Evolutionary conservation across 345 rosid species (phyloP).

Genomic region (Euphorbia lathyris): DNA sequence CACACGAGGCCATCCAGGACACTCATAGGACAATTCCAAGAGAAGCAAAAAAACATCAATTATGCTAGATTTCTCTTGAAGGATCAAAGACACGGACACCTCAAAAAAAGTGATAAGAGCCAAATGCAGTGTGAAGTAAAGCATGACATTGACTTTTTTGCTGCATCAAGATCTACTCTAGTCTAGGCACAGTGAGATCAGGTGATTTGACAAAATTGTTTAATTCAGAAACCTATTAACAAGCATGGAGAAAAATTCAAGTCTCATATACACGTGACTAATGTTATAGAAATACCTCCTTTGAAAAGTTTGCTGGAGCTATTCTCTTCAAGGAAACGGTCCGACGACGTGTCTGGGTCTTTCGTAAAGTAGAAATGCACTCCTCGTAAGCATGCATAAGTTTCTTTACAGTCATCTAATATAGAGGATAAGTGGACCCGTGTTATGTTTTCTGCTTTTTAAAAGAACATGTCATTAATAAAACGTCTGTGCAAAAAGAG

Average conservation of each 20-base stretch:
- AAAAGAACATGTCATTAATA: background rate
- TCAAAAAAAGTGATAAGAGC: background rate
- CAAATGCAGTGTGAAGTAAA: background rate
- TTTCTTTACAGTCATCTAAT: conserved; percentile 65
- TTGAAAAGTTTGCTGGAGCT: conserved; percentile 86
- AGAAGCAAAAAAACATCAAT: background rate
- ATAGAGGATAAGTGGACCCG: conserved; percentile 11
- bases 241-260: background rate
- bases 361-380: conserved; percentile 62
- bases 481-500: background rate
- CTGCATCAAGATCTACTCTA: background rate
- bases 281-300: conserved; percentile 43
- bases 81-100: background rate
- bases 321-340: conserved; percentile 66
- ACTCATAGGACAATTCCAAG: background rate
- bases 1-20: background rate
- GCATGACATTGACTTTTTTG: background rate
- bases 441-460: background rate
- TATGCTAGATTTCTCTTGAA: background rate
- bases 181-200: background rate
- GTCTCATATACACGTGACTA: background rate
- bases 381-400: conserved; percentile 68
- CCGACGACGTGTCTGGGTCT: conserved; percentile 61
- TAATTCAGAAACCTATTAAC: background rate
- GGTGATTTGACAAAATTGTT: background rate